Evolutionary conservation across 495 filamentous ascomycete genomes (phyloP).

Genomic region (Hypoxylon lenormandii): DNA sequence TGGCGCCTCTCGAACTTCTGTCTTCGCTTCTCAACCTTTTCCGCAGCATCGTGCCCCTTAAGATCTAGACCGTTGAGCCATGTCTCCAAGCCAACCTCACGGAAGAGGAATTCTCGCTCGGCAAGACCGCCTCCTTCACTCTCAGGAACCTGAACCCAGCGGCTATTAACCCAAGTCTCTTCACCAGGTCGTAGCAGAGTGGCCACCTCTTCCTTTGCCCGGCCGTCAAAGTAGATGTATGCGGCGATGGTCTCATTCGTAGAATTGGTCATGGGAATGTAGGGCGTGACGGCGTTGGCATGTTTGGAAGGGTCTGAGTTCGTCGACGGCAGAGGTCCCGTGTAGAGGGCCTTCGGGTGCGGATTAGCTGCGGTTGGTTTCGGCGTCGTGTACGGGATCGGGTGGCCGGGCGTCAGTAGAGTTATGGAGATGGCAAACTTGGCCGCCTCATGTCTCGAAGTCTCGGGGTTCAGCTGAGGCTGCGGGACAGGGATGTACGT

Average conservation of each 20-base stretch:
- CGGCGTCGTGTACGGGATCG: constrained; percentile 88
- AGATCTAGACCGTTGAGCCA: constrained; percentile 96
- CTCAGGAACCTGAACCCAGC: constrained; percentile 94
- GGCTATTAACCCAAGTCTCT: constrained; percentile 98
- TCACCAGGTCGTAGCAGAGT: constrained; percentile 91
- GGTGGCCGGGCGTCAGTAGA: constrained; percentile 85
- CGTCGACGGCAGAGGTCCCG: constrained; percentile 71
- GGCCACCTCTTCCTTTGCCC: constrained; percentile 95
- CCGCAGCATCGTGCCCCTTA: constrained; percentile 83
- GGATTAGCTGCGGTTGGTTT: constrained; percentile 78
- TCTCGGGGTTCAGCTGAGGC: constrained; percentile 76
- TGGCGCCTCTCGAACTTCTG: constrained; percentile 89
- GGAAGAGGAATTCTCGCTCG: constrained; percentile 96
- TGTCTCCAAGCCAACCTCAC: constrained; percentile 93
- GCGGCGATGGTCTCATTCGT: constrained; percentile 96
- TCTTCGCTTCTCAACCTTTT: constrained; percentile 85
- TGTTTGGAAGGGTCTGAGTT: constrained; percentile 56
- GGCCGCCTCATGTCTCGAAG: constrained; percentile 83
- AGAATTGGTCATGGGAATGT: constrained; percentile 86
- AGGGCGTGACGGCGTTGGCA: constrained; percentile 77
- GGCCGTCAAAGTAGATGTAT: constrained; percentile 98
- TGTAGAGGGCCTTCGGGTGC: constrained; percentile 79
- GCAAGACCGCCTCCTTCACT: constrained; percentile 93
- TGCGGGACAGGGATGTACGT: constrained; percentile 96
- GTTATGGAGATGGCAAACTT: constrained; percentile 98